Percentiles rank a stretch among this genome's conserved stretches.
phyloP scores from a whole-genome alignment of 345 rosid species.

The Eucalyptus globulus region DNA sequence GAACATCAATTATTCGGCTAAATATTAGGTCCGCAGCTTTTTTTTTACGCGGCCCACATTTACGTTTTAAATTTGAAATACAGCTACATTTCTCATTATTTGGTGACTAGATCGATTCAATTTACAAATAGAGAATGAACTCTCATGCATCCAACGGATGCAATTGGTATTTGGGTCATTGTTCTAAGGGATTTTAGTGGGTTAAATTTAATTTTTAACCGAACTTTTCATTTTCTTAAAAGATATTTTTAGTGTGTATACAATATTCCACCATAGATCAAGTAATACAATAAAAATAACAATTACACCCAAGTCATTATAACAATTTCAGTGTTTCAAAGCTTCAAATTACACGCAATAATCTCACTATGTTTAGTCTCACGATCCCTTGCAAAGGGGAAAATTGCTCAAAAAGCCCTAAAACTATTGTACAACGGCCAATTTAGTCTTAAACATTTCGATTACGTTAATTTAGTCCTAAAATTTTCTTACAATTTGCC shows the following conservation, averaged over 20 bases:
- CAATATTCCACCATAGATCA: not conserved
- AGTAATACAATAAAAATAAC: not conserved
- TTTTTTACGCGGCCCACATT: not conserved
- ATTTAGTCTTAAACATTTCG: not conserved
- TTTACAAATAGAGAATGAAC: not conserved
- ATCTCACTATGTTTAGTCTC: not conserved
- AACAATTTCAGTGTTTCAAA: not conserved
- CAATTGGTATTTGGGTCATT: not conserved
- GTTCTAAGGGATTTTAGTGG: not conserved
- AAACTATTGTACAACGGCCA: not conserved
- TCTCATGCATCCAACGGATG: not conserved
- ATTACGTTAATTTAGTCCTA: not conserved
- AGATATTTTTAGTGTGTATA: not conserved
- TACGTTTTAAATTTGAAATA: not conserved
- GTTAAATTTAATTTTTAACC: not conserved
- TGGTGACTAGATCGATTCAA: not conserved
- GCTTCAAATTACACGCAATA: not conserved
- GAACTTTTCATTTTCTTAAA: not conserved
- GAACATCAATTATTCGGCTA: not conserved
- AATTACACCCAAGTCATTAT: not conserved
- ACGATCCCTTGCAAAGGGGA: not conserved
- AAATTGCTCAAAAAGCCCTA: not conserved
- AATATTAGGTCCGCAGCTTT: not conserved
- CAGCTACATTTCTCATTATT: not conserved
- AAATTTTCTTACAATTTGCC: accelerated